A percentile compares a stretch with the other conserved stretches of the same genome.
Conservation (phyloP, 306 rosid genomes). For the Vigna radiata region DNA sequence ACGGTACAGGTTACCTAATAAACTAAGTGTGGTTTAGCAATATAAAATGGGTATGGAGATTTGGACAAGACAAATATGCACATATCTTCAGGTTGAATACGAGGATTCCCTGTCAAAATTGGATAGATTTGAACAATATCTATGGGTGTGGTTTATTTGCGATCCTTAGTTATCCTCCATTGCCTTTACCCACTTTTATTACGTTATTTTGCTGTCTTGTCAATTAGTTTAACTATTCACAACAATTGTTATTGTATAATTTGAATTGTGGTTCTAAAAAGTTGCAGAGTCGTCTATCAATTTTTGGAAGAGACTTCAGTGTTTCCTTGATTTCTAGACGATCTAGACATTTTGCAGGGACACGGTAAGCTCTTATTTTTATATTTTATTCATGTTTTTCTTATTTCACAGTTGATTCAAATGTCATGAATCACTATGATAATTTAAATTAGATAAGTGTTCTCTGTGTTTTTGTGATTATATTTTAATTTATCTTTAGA, state of each 20-base stretch:
- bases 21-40: too few relatives aligned
- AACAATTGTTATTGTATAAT: conserved; percentile 9
- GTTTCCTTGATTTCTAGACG: conserved; percentile 90
- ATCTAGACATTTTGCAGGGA: conserved; percentile 98
- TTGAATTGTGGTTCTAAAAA: conserved; percentile 34
- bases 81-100: too few relatives aligned
- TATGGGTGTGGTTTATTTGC: too few relatives aligned
- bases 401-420: conserved; percentile 27
- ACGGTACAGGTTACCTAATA: too few relatives aligned
- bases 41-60: too few relatives aligned
- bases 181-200: too few relatives aligned
- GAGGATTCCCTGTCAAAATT: too few relatives aligned
- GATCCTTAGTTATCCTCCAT: too few relatives aligned
- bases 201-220: conserved; percentile 7
- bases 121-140: too few relatives aligned
- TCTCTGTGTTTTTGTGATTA: conserved; percentile 11
- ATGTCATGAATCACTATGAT: conserved; percentile 22
- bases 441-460: conserved; percentile 7
- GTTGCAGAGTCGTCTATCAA: conserved; percentile 80
- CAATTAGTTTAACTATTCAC: conserved; percentile 16
- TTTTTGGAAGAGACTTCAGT: conserved; percentile 93
- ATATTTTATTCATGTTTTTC: conserved; percentile 23
- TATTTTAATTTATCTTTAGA: conserved; percentile 25
- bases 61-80: too few relatives aligned
- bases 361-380: conserved; percentile 67